Percentiles rank a stretch among this genome's conserved stretches.
phyloP scores from a whole-genome alignment of 2,329 filamentous ascomycete species.

The Pezicula neosporulosa region DNA sequence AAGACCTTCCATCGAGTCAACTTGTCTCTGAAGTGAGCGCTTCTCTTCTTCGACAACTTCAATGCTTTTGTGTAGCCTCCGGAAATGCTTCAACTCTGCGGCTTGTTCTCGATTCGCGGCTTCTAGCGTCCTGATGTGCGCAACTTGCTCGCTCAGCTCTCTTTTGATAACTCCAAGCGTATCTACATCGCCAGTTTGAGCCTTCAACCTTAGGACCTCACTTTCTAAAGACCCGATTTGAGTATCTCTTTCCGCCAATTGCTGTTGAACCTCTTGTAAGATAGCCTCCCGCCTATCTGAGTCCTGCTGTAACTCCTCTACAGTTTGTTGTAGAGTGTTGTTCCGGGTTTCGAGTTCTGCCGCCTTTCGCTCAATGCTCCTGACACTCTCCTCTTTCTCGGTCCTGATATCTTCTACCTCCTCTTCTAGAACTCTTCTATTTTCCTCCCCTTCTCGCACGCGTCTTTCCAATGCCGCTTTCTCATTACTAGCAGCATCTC shows the following conservation, averaged over 20 bases:
- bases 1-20: slow-evolving; percentile 71
- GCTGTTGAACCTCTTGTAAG: slow-evolving; percentile 27
- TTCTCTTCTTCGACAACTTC: slow-evolving; percentile 97
- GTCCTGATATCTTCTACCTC: slow-evolving; percentile 70
- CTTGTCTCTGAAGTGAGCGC: slow-evolving; percentile 70
- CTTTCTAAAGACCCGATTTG: slow-evolving; percentile 75
- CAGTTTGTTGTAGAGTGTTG: slow-evolving; percentile 50
- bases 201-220: slow-evolving; percentile 79
- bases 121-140: slow-evolving; percentile 85
- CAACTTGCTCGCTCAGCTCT: slow-evolving; percentile 86
- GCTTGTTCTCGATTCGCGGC: slow-evolving; percentile 75
- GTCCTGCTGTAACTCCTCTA: slow-evolving; percentile 46
- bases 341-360: slow-evolving; percentile 60
- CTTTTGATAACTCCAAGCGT: slow-evolving; percentile 81
- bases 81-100: slow-evolving; percentile 75
- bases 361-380: slow-evolving; percentile 57
- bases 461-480: slow-evolving; percentile 66
- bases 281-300: slow-evolving; percentile 30
- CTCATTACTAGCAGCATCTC: slow-evolving; percentile 47
- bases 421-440: slow-evolving; percentile 71
- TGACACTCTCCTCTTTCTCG: slow-evolving; percentile 66
- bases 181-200: slow-evolving; percentile 82
- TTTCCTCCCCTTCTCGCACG: slow-evolving; percentile 68
- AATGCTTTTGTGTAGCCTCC: slow-evolving; percentile 79
- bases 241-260: slow-evolving; percentile 62